Conservation (phyloP, 306 rosid genomes). For the Trifolium repens region DNA sequence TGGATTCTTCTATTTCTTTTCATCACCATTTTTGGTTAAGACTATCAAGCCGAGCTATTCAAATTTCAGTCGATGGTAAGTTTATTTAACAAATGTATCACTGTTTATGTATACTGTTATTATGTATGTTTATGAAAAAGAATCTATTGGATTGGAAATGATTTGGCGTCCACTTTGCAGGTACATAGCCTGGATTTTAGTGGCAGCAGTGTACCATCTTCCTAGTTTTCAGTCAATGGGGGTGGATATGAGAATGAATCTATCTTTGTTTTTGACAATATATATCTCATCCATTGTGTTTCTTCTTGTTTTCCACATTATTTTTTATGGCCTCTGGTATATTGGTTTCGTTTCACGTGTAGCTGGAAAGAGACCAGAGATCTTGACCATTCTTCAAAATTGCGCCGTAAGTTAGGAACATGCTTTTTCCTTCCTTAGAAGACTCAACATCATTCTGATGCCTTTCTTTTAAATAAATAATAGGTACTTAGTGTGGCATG, state of each 20-base stretch:
- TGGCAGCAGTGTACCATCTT: conserved; percentile 98
- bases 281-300: conserved; percentile 84
- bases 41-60: conserved; percentile 98
- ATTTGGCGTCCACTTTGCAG: conserved; percentile 52
- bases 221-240: conserved; percentile 98
- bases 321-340: conserved; percentile 93
- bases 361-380: conserved; percentile 92
- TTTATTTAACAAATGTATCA: conserved; percentile 20
- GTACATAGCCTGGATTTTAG: conserved; percentile 92
- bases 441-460: conserved; percentile 44
- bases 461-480: conserved; percentile 30
- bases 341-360: conserved; percentile 95
- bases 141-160: conserved; percentile 34
- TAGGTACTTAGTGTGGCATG: conserved; percentile 98
- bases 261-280: conserved; percentile 83
- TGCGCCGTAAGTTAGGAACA: conserved; percentile 74
- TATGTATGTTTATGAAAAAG: neutral
- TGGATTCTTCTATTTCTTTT: conserved; percentile 97
- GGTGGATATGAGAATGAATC: conserved; percentile 94
- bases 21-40: conserved; percentile 96
- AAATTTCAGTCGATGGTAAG: conserved; percentile 98
- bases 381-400: conserved; percentile 85
- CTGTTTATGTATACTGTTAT: neutral
- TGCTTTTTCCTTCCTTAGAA: conserved; percentile 21
- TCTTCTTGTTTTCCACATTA: conserved; percentile 83